These are phyloP conservation scores for Lactarius pseudohatsudake DNA, from an alignment of 768 basidiomycete genomes.

Conservation along the genomic window DNA sequence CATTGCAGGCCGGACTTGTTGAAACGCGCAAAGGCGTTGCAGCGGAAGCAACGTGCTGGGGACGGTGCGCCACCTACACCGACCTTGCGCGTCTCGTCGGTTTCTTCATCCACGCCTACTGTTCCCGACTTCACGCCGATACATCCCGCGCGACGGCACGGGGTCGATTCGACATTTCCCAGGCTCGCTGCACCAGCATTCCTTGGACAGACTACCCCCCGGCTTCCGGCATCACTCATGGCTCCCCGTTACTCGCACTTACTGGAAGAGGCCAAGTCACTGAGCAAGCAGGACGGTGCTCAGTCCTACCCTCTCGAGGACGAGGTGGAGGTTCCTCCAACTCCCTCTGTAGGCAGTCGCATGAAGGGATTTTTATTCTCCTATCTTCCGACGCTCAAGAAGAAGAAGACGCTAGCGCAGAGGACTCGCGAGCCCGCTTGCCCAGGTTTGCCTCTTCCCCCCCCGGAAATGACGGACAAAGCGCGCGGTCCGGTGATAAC, in stretches of 20 bases:
- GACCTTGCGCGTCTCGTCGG: slow-evolving; percentile 35
- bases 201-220: slow-evolving; percentile 33
- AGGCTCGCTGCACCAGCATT: slow-evolving; percentile 37
- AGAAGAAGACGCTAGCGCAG: slow-evolving; percentile 37
- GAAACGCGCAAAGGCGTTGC: slow-evolving; percentile 53
- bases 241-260: slow-evolving; percentile 60
- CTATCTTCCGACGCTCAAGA: slow-evolving; percentile 55
- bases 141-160: slow-evolving; percentile 25
- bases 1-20: slow-evolving; percentile 49
- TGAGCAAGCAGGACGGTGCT: slow-evolving; percentile 31
- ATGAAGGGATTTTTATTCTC: slow-evolving; percentile 60
- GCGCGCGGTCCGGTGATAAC: slow-evolving; percentile 57
- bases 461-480: slow-evolving; percentile 50
- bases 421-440: slow-evolving; percentile 31
- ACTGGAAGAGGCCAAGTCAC: slow-evolving; percentile 51
- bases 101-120: slow-evolving; percentile 36
- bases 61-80: slow-evolving; percentile 58
- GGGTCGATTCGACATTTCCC: slow-evolving; percentile 27
- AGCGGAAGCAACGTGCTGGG: slow-evolving; percentile 59
- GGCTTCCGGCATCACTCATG: slow-evolving; percentile 44
- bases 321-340: slow-evolving; percentile 23
- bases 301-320: not conserved
- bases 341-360: slow-evolving; percentile 46
- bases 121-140: slow-evolving; percentile 59
- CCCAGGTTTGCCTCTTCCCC: slow-evolving; percentile 55